Percentiles rank a stretch among this genome's conserved stretches.
These are phyloP conservation scores for Ettlia oleoabundans DNA, from an alignment of 139 green algal genomes.

Conservation along the genomic window DNA sequence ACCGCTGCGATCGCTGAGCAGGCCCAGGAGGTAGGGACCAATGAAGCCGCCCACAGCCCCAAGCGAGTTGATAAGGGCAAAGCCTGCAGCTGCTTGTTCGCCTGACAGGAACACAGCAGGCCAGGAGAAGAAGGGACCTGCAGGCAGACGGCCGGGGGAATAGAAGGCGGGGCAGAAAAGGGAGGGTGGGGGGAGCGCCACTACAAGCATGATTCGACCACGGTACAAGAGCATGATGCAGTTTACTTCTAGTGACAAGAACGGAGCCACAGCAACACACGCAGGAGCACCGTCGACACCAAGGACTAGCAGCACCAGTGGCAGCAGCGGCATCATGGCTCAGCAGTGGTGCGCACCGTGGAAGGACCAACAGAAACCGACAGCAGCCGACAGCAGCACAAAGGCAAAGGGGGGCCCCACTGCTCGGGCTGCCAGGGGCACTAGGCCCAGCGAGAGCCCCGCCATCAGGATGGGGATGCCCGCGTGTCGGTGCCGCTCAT, in stretches of 20 bases:
- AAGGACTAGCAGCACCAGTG: neutral
- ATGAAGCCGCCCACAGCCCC: conserved; percentile 48
- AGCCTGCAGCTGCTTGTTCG: conserved; percentile 30
- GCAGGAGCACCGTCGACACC: neutral
- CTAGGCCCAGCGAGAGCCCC: neutral
- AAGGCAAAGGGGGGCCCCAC: conserved; percentile 23
- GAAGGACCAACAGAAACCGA: conserved; percentile 40
- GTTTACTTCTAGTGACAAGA: no score
- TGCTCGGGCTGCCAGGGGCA: conserved; percentile 11
- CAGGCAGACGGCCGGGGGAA: no score
- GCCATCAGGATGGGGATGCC: conserved; percentile 35
- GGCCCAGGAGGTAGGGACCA: conserved; percentile 40
- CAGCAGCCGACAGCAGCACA: conserved; percentile 31
- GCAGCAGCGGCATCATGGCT: no score
- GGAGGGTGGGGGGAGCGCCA: neutral
- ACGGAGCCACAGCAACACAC: neutral
- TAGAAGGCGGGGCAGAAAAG: neutral
- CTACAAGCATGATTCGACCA: neutral
- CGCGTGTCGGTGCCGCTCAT: conserved; percentile 39
- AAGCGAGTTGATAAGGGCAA: conserved; percentile 54
- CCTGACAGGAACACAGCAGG: conserved; percentile 57
- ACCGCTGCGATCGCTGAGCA: conserved; percentile 15
- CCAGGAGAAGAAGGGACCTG: conserved; percentile 49
- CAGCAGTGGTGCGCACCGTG: conserved; percentile 36
- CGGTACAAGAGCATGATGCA: neutral